Evolutionary conservation across 2,329 filamentous ascomycete genomes (phyloP).

Genomic region (Chalaropsis thielavioides): DNA sequence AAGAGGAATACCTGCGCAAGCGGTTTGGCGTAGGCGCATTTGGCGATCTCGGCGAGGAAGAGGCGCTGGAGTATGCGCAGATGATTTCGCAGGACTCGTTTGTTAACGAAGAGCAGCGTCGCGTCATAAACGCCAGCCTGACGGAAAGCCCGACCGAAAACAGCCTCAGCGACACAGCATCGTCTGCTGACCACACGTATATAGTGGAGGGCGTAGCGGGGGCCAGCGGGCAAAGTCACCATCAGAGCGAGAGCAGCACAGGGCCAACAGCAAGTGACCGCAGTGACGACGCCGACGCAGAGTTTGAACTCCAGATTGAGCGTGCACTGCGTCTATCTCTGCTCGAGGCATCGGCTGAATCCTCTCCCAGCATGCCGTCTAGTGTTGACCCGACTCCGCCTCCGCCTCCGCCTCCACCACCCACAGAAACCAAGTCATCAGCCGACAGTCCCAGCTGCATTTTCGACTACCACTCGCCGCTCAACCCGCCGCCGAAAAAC

Average conservation of each 20-base stretch:
- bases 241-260: background rate
- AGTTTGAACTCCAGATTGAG: conserved; percentile 48
- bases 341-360: conserved; percentile 29
- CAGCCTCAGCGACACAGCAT: conserved; percentile 37
- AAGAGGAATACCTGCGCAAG: conserved; percentile 55
- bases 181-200: conserved; percentile 32
- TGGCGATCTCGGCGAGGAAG: conserved; percentile 49
- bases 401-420: background rate
- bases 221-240: background rate
- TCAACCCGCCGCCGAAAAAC: conserved; percentile 8
- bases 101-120: conserved; percentile 40
- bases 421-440: background rate
- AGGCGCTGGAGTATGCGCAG: conserved; percentile 49
- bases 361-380: background rate
- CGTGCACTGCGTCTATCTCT: conserved; percentile 48
- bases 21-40: conserved; percentile 71
- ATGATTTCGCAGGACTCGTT: conserved; percentile 51
- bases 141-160: conserved; percentile 19
- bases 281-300: conserved; percentile 27
- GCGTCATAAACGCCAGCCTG: conserved; percentile 20
- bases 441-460: background rate
- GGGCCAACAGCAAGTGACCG: background rate
- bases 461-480: background rate
- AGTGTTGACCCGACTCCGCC: conserved; percentile 17
- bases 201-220: conserved; percentile 23